Conservation (phyloP, 202 grass and related monocot species). For the Panicum hallii region DNA sequence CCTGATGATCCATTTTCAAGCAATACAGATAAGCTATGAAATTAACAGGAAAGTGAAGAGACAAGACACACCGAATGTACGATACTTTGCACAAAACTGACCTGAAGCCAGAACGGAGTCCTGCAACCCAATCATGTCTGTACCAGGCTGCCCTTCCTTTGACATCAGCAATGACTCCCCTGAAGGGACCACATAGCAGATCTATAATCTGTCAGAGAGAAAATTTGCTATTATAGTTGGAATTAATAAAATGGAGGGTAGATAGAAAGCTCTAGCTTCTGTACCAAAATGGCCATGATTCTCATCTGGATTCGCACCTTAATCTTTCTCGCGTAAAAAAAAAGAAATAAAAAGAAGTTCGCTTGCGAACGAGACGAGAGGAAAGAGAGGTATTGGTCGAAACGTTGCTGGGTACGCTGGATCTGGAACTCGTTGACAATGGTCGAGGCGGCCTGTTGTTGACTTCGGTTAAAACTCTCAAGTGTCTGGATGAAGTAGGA, state of each 20-base stretch:
- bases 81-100: slow-evolving; percentile 42
- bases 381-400: too few relatives aligned
- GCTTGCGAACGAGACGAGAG: too few relatives aligned
- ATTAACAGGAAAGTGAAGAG: slow-evolving; percentile 5
- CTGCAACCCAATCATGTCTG: slow-evolving; percentile 76
- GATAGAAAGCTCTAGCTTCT: not conserved
- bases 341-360: too few relatives aligned
- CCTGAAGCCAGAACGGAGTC: slow-evolving; percentile 69
- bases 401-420: too few relatives aligned
- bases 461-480: too few relatives aligned
- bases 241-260: not conserved
- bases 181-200: slow-evolving; percentile 50
- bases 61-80: not conserved
- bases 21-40: slow-evolving; percentile 12
- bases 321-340: too few relatives aligned
- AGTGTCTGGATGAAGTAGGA: too few relatives aligned
- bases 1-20: slow-evolving; percentile 42
- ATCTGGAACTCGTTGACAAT: too few relatives aligned
- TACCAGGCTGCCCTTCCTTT: slow-evolving; percentile 77
- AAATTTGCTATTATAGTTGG: not conserved
- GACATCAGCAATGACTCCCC: slow-evolving; percentile 70
- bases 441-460: too few relatives aligned
- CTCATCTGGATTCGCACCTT: too few relatives aligned
- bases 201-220: slow-evolving; percentile 60
- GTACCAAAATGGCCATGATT: too few relatives aligned